Base-by-base conservation (phyloP, 305 asterid genomes). In the Rubia peregrina region DNA sequence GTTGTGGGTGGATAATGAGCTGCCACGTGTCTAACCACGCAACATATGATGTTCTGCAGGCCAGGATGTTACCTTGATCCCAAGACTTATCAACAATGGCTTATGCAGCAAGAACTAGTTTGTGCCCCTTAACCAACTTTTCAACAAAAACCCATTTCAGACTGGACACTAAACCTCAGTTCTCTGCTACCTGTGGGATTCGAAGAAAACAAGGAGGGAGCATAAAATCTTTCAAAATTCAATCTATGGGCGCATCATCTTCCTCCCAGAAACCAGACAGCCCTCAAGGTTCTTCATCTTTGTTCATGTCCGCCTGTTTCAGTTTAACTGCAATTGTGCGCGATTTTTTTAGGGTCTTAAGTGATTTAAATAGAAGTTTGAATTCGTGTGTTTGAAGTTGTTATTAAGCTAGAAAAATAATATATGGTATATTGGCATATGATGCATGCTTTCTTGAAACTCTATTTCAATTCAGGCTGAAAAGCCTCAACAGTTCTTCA, bases 221-320 rank as follows among this genome's bases (percentile, higher is more conserved):
- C 69, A 60, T 67, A 26, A 43, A 36, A 36, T 65, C 73, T 17
- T 62, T 77, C 66, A 67, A 81, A 26, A 80, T 87, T 80, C 87
- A 85, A 69, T 89, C 90, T 13, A 89, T 89, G 97, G 96, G 96
- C n/a, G 85, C 93, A 73, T 85, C 91, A 4, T 79, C 91, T 76
- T 90, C 95, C 74, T 83, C 95, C 53, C 90, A 69, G 53, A 86
- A 85, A 57, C 88, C 87, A 22, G 90, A 85, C 65, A 79, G 69
- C 82, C 40, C 79, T 78, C 95, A 80, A 82, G 93, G 95, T 89
- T 53, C 10, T 46, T 38, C 14, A 21, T 33, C 26, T 41, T 51
- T 67, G 4, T 12, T 1, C 49, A 56, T 63, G 5, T 63, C 10
- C 16, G 3, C 17, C 48, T 7, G 38, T 26, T 66, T 66, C 38